Percentiles rank a stretch among this genome's conserved stretches.
Evolutionary conservation across 2,329 filamentous ascomycete species (phyloP).

Genomic region (Aspergillus sp.): DNA sequence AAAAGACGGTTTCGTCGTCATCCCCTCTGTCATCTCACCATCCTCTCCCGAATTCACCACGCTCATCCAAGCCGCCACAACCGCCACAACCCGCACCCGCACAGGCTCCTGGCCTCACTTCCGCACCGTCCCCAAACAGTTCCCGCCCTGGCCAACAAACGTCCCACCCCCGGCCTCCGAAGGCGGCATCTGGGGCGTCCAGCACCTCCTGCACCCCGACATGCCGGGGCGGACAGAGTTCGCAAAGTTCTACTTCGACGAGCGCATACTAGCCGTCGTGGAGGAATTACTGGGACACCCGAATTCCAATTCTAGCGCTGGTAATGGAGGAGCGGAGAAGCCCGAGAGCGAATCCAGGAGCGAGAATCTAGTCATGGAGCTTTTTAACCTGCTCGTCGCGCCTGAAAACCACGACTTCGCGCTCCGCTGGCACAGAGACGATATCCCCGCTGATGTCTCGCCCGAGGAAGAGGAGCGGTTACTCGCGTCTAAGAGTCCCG

Average conservation of each 20-base stretch:
- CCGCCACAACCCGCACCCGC: conserved; percentile 63
- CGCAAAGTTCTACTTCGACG: conserved; percentile 69
- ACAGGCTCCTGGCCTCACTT: conserved; percentile 77
- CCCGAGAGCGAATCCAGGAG: too few relatives aligned
- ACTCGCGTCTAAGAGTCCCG: conserved; percentile 51
- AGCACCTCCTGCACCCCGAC: conserved; percentile 76
- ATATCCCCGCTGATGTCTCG: conserved; percentile 67
- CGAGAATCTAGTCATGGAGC: conserved; percentile 72
- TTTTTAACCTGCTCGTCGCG: conserved; percentile 81
- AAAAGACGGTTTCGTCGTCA: conserved; percentile 72
- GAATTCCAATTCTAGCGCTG: not conserved
- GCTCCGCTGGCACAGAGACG: conserved; percentile 83
- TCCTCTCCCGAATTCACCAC: conserved; percentile 49
- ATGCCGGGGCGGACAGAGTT: conserved; percentile 65
- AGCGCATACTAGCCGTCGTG: conserved; percentile 62
- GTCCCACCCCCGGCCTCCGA: conserved; percentile 47
- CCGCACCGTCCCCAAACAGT: conserved; percentile 84
- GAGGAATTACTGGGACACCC: conserved; percentile 52
- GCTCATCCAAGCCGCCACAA: conserved; percentile 61
- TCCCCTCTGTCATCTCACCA: conserved; percentile 63
- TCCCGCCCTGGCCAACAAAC: conserved; percentile 74
- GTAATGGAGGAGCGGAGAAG: conserved; percentile 24
- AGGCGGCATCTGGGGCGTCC: conserved; percentile 82
- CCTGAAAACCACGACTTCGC: conserved; percentile 68
- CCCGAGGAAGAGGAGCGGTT: conserved; percentile 66